Evolutionary conservation across 106 monocot species (phyloP).

Genomic region (Phalaenopsis equestris): DNA sequence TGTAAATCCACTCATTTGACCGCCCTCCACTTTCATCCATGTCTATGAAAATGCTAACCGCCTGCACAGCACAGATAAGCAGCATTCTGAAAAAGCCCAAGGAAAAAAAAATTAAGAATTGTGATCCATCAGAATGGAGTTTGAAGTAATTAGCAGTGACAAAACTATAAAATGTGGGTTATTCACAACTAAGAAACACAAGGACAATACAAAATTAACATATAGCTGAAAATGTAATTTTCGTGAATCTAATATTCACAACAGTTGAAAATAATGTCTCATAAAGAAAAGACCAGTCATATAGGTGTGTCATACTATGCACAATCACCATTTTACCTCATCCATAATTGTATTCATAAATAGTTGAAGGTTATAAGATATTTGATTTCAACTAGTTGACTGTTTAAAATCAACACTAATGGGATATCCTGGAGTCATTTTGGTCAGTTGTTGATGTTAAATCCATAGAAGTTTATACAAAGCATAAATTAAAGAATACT

Average conservation of each 20-base stretch:
- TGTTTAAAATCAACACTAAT: too few relatives aligned
- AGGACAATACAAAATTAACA: not conserved
- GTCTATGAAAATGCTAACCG: conserved; percentile 98
- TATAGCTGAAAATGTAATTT: not conserved
- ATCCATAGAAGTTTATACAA: too few relatives aligned
- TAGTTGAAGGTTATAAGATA: too few relatives aligned
- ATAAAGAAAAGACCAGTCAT: not conserved
- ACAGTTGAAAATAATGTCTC: too few relatives aligned
- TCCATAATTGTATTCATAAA: too few relatives aligned
- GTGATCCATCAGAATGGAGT: not conserved
- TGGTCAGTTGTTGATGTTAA: too few relatives aligned
- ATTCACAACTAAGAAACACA: not conserved
- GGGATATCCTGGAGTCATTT: too few relatives aligned
- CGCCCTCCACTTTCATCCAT: conserved; percentile 87
- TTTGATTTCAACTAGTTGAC: too few relatives aligned
- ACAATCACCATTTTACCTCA: too few relatives aligned
- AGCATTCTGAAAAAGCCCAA: not conserved
- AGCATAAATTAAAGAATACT: too few relatives aligned
- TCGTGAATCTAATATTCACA: not conserved
- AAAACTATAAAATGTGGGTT: not conserved
- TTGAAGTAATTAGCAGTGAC: not conserved
- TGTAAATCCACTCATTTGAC: conserved; percentile 97
- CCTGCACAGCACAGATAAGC: conserved; percentile 29
- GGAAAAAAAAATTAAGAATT: not conserved
- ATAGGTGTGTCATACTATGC: too few relatives aligned